Conservation (phyloP, 2,329 filamentous ascomycete species). For the Pseudocercospora cruenta region DNA sequence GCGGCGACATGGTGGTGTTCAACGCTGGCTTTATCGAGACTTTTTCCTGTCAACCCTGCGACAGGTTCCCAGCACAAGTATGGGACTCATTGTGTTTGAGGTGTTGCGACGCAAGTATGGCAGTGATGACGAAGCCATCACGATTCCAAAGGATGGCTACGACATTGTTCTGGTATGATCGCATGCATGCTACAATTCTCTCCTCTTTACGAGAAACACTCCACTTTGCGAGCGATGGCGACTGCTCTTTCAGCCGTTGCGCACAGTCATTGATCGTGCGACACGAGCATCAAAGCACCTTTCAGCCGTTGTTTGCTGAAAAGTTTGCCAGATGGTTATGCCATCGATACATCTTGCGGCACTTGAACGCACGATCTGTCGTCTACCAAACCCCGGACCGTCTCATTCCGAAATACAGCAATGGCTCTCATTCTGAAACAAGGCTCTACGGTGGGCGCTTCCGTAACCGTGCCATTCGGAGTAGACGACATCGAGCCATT, state of each 20-base stretch:
- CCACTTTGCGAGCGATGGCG: background rate
- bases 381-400: background rate
- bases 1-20: slow-evolving; percentile 59
- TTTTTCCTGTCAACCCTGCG: slow-evolving; percentile 74
- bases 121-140: slow-evolving; percentile 62
- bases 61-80: slow-evolving; percentile 76
- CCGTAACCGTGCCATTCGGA: background rate
- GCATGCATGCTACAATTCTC: background rate
- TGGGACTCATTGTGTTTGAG: slow-evolving; percentile 78
- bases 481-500: background rate
- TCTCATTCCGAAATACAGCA: background rate
- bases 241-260: background rate
- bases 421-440: background rate
- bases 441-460: background rate
- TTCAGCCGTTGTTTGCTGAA: background rate
- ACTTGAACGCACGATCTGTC: background rate
- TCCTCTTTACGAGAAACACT: background rate
- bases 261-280: background rate
- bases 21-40: slow-evolving; percentile 69
- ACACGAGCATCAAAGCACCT: background rate
- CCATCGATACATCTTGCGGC: background rate
- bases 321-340: background rate
- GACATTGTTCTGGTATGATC: slow-evolving; percentile 65
- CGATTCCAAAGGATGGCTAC: slow-evolving; percentile 70
- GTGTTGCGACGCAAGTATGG: slow-evolving; percentile 74